Base-by-base conservation (phyloP, 23 red algal genomes). In the Gracilaria gracilis region DNA sequence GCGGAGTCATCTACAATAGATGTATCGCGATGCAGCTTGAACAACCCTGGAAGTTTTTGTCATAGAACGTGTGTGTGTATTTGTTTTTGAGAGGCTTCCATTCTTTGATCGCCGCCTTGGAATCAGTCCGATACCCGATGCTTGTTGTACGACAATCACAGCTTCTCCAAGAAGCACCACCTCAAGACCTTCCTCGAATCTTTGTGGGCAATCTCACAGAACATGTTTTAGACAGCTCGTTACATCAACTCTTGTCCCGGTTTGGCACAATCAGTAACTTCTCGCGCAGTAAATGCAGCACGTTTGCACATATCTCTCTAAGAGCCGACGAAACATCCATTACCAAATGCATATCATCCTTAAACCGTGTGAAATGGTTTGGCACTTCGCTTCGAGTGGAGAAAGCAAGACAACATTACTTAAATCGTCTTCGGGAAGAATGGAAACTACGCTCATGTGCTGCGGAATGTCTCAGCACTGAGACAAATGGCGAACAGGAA, bases 311-410 rank as follows among this genome's bases (percentile, higher is more conserved):
- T 50, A 51, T 77, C 8, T 77, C 72, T 1, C 42, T 77, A 12
- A 11, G 50, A 50, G 39, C 42, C 46, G 72, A 77, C 28, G 39
- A 48, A 62, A 14, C 79, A 9, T 46, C 58, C 25, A 4, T 64
- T 29, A 46, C 12, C 38, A 59, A 65, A 23, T 82, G 79, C 37
- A 21, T 64, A 24, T 61, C 79, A 24, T 62, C 54, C 35, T 34
- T 82, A 27, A 82, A 82, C 54, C 53, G 47, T 27, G 58, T 65
- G 6, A 82, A 62, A 53, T 82, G 79, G 79, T 62, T 59, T 8
- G 79, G 79, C 6, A 62, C 54, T 34, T 59, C 58, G 6, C 79
- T 82, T 21, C 79, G 79, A 0, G 79, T 82, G 1, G 79, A 82
- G 36, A 48, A 28, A 39, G 79, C 79, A 4, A 59, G 53, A 40